Conservation (phyloP, 768 basidiomycete genomes). For the Xerocomellus chrysenteron region DNA sequence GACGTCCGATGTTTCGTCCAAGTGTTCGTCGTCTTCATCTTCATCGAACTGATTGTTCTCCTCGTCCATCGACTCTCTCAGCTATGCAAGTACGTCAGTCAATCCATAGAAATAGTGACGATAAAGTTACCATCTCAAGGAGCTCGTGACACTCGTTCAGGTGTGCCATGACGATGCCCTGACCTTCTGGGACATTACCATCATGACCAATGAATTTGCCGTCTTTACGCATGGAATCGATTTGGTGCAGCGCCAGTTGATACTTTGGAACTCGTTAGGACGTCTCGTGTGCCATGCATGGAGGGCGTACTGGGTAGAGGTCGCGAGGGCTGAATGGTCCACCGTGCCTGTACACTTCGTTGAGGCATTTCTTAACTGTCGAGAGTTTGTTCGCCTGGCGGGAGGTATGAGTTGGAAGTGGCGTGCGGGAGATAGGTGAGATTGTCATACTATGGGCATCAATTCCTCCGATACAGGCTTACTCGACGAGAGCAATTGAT, state of each 20-base stretch:
- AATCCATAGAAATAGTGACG: background rate
- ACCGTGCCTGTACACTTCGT: conserved; percentile 93
- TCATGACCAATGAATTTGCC: conserved; percentile 91
- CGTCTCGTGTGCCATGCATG: background rate
- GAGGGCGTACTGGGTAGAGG: conserved; percentile 77
- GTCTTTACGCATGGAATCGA: conserved; percentile 89
- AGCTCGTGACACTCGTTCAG: conserved; percentile 95
- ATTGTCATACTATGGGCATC: conserved; percentile 80
- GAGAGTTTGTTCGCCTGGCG: conserved; percentile 92
- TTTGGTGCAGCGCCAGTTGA: conserved; percentile 92
- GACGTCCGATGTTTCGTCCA: conserved; percentile 12
- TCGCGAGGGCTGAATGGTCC: conserved; percentile 91
- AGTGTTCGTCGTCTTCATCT: conserved; percentile 43
- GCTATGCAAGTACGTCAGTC: conserved; percentile 27
- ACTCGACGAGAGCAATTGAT: conserved; percentile 87
- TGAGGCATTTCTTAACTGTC: conserved; percentile 95
- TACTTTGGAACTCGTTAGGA: conserved; percentile 50
- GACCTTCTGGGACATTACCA: conserved; percentile 90
- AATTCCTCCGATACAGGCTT: conserved; percentile 98
- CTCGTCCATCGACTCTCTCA: conserved; percentile 82
- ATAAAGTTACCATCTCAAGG: conserved; percentile 76
- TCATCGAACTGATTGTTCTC: conserved; percentile 59
- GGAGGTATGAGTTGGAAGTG: background rate
- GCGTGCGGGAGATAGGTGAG: background rate
- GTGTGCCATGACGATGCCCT: conserved; percentile 95